A percentile compares a stretch with the other conserved stretches of the same genome.
Evolutionary conservation across 2,329 filamentous ascomycete genomes (phyloP).

Genomic region (Xylariaceae sp.): DNA sequence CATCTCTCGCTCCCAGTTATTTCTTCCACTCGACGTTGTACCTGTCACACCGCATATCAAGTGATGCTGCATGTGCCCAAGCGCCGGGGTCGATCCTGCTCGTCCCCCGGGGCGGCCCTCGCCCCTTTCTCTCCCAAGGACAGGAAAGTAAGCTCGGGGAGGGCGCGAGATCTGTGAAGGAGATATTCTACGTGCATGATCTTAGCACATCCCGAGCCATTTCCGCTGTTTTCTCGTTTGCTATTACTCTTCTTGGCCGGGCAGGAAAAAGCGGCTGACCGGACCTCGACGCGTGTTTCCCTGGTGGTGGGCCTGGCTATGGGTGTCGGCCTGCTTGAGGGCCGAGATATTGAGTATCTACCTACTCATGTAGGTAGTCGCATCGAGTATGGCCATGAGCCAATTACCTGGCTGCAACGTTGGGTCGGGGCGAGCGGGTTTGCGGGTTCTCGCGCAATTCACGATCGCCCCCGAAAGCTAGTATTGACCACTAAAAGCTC

Average conservation of each 20-base stretch:
- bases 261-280: too few species aligned
- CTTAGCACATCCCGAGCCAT: slow-evolving; percentile 19
- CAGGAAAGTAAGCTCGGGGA: too few species aligned
- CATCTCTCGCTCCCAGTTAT: slow-evolving; percentile 13
- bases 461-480: too few species aligned
- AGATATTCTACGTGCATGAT: slow-evolving; percentile 28
- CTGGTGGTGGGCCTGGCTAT: too few species aligned
- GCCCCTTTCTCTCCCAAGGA: background rate
- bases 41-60: slow-evolving; percentile 23
- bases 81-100: slow-evolving; percentile 12
- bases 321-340: too few species aligned
- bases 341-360: too few species aligned
- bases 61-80: slow-evolving; percentile 25
- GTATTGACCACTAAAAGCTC: too few species aligned
- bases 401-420: too few species aligned
- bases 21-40: slow-evolving; percentile 19
- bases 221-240: slow-evolving; percentile 27
- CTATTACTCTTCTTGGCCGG: slow-evolving; percentile 26
- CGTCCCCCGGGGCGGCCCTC: background rate
- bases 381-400: too few species aligned
- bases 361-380: too few species aligned
- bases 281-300: slow-evolving; percentile 12
- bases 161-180: slow-evolving; percentile 27
- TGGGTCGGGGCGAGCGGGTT: too few species aligned
- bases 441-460: too few species aligned